Percentiles rank a stretch among this genome's conserved stretches.
These are phyloP conservation scores for Silene latifolia DNA, from an alignment of 148 eudicot genomes.

Conservation along the genomic window DNA sequence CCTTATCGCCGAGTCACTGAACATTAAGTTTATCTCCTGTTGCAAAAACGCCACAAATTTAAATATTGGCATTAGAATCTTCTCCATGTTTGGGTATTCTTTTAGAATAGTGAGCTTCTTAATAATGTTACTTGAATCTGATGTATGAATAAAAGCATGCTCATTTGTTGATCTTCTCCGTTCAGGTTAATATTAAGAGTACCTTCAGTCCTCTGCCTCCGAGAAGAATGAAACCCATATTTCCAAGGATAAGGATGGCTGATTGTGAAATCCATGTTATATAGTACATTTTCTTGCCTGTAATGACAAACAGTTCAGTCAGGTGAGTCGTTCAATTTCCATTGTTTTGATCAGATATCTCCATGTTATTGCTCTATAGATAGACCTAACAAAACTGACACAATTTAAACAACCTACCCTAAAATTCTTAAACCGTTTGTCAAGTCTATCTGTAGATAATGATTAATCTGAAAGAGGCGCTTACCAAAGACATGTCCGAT, in stretches of 20 bases:
- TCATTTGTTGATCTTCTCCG: background rate
- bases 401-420: background rate
- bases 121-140: background rate
- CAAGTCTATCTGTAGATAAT: conserved; percentile 6
- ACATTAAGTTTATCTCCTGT: conserved; percentile 50
- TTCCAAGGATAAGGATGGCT: conserved; percentile 37
- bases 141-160: conserved; percentile 7
- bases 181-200: conserved; percentile 4
- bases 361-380: background rate
- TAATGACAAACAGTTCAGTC: conserved; percentile 10
- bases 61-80: background rate
- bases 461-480: conserved; percentile 10
- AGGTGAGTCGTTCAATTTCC: background rate
- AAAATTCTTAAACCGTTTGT: background rate
- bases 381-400: background rate
- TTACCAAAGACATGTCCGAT: conserved; percentile 54
- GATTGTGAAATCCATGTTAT: conserved; percentile 49
- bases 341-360: background rate
- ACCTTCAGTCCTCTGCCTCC: conserved; percentile 70
- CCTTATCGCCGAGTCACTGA: conserved; percentile 48
- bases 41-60: background rate
- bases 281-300: conserved; percentile 52
- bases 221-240: conserved; percentile 66
- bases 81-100: background rate
- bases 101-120: no score